Evolutionary conservation across 2,329 filamentous ascomycete genomes (phyloP), one percentile per base, ranked within the genome.

Genomic region (Ilyonectria destructans): DNA sequence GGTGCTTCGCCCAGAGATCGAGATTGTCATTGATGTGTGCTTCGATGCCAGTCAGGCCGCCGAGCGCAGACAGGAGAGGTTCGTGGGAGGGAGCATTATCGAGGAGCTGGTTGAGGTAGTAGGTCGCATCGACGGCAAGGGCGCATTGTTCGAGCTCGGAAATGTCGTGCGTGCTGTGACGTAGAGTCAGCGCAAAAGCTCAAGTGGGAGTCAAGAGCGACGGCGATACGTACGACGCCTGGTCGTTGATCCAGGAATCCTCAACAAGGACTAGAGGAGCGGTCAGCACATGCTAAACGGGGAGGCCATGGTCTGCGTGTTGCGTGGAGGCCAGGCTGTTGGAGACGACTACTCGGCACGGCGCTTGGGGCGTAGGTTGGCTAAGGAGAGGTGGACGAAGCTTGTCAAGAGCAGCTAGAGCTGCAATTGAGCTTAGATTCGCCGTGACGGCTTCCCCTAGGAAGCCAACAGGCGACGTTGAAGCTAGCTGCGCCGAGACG

Each of bases 61-160:
- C 96, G 55, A 98, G 89, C 23, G 96, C 96, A 62, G 95, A 91
- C 37, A 98, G 88, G 37, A 99, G 90, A 48, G 96, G 95, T 81
- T 99, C 96, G 78, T 93, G 92, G 52, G 89, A 91, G 31, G 90
- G 88, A 49, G 88, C 81, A 64, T 87, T 89, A 77, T 92, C 90
- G 76, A 97, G 90, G 72, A 97, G 89, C 67, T 91, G 90, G 80
- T 92, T 88, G 71, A 99, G 89, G 81, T 96, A 98, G 82, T 97
- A 93, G 60, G 93, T 92, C 63, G 96, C 96, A 85, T 98, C 95
- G 77, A 98, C 91, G 71, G 92, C 95, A 75, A 98, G 88, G 61
- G 91, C 88, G 68, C 90, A 90, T 79, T 91, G 92, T 78, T 92
- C 90, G 74, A 98, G 86, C 70, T 93, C 89, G 68, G 91, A 86